phyloP scores from a whole-genome alignment of 2,329 filamentous ascomycete genomes.

The Neoscytalidium dimidiatum region DNA sequence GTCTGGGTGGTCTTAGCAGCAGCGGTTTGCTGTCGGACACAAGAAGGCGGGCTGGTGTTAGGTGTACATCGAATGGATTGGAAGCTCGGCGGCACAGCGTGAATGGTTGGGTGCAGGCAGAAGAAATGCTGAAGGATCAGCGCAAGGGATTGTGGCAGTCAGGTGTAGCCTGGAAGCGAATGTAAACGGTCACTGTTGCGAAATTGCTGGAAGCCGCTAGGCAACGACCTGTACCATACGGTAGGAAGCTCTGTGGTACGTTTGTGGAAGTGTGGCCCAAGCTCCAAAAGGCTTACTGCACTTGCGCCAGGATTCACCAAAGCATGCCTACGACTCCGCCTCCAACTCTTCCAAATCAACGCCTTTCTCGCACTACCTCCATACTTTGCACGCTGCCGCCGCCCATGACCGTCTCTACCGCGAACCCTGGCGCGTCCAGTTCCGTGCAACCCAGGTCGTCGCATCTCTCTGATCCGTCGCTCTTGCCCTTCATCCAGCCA shows the following conservation, averaged over 20 bases:
- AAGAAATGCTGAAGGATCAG: neutral
- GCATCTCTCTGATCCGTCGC: constrained; percentile 70
- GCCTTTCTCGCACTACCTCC: neutral
- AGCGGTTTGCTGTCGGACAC: neutral
- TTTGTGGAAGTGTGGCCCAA: no score
- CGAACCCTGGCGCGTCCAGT: neutral
- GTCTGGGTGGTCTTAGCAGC: neutral
- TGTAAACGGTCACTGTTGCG: neutral
- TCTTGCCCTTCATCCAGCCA: constrained; percentile 73
- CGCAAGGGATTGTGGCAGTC: no score
- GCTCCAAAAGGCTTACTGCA: no score
- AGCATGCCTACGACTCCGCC: no score
- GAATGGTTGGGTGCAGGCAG: neutral
- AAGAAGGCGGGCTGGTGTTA: neutral
- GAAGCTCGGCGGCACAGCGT: neutral
- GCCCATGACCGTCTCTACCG: constrained; percentile 7
- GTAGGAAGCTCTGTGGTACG: no score
- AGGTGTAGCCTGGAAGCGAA: neutral
- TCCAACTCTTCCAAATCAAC: neutral
- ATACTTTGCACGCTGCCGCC: neutral
- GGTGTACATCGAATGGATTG: neutral
- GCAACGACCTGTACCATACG: no score
- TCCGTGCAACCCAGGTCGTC: constrained; percentile 32
- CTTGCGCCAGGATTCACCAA: no score
- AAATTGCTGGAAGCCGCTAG: neutral